Evolutionary conservation across 805 yeast genomes (phyloP).

Genomic region (Zygosaccharomyces bisporus): DNA sequence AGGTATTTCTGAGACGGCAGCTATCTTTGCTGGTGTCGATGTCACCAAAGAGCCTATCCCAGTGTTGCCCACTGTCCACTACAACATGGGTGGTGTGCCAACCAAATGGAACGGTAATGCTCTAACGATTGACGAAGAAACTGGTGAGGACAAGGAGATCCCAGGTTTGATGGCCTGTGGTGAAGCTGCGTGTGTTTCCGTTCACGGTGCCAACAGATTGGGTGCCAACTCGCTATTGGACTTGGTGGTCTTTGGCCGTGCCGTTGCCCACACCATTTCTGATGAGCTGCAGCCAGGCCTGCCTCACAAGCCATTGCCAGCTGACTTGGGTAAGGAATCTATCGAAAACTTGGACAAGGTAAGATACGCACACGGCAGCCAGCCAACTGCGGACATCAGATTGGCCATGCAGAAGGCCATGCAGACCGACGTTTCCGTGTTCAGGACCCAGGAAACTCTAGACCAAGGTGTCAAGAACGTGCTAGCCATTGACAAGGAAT

Average conservation of each 20-base stretch:
- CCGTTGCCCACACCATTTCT: conserved; percentile 88
- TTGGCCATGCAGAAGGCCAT: conserved; percentile 89
- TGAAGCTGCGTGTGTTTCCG: conserved; percentile 98
- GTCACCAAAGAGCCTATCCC: conserved; percentile 99
- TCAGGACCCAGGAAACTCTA: conserved; percentile 87
- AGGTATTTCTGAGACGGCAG: conserved; percentile 98
- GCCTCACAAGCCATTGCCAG: conserved; percentile 78
- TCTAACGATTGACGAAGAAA: conserved; percentile 66
- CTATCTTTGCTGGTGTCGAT: conserved; percentile 98
- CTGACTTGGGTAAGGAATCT: conserved; percentile 84
- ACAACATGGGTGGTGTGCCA: conserved; percentile 99
- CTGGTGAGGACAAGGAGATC: conserved; percentile 85
- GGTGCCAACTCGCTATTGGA: conserved; percentile 98
- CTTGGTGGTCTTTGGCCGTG: conserved; percentile 97
- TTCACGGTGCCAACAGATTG: conserved; percentile 98
- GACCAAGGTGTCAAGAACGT: conserved; percentile 88
- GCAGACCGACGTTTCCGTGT: conserved; percentile 97
- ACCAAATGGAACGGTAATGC: conserved; percentile 97
- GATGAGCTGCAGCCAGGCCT: conserved; percentile 83
- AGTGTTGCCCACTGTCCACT: conserved; percentile 95
- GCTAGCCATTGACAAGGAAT: conserved; percentile 66
- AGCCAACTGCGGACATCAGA: conserved; percentile 84
- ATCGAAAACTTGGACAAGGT: conserved; percentile 84
- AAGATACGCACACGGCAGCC: conserved; percentile 80
- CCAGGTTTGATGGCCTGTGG: conserved; percentile 97